Percentiles rank a stretch among this genome's conserved stretches.
These are phyloP conservation scores for Colletotrichum sp. DNA, from an alignment of 2,329 filamentous ascomycete genomes.

Conservation along the genomic window DNA sequence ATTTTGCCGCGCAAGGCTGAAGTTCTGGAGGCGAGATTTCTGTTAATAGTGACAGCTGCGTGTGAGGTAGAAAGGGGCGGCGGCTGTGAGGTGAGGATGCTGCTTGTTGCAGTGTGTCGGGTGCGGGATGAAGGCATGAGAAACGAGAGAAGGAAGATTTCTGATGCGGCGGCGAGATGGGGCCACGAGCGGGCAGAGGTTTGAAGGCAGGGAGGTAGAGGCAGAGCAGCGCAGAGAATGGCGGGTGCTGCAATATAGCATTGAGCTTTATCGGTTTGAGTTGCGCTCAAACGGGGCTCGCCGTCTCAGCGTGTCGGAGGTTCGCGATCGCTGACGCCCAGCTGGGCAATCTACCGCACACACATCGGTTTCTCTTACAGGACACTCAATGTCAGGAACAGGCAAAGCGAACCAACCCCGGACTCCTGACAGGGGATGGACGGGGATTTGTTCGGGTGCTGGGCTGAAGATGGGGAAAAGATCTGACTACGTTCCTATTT, in stretches of 20 bases:
- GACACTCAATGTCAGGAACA: not conserved
- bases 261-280: slow-evolving; percentile 21
- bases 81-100: not conserved
- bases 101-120: not conserved
- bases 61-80: not conserved
- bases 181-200: not conserved
- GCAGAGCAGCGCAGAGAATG: not conserved
- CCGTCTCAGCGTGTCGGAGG: slow-evolving; percentile 21
- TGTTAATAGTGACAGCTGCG: not conserved
- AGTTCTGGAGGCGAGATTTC: not conserved
- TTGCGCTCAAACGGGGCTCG: slow-evolving; percentile 20
- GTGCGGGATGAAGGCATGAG: not conserved
- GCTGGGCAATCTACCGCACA: not conserved
- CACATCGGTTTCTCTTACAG: not conserved
- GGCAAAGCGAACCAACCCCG: not conserved
- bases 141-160: not conserved
- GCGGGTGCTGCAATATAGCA: slow-evolving; percentile 10
- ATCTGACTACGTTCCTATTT: not conserved
- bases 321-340: slow-evolving; percentile 1
- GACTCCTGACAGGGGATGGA: not conserved
- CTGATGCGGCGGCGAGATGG: not conserved
- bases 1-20: not conserved
- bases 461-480: not conserved
- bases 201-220: not conserved
- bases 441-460: not conserved